These are phyloP conservation scores for Delitschia confertaspora DNA, from an alignment of 495 filamentous ascomycete species.

Conservation along the genomic window DNA sequence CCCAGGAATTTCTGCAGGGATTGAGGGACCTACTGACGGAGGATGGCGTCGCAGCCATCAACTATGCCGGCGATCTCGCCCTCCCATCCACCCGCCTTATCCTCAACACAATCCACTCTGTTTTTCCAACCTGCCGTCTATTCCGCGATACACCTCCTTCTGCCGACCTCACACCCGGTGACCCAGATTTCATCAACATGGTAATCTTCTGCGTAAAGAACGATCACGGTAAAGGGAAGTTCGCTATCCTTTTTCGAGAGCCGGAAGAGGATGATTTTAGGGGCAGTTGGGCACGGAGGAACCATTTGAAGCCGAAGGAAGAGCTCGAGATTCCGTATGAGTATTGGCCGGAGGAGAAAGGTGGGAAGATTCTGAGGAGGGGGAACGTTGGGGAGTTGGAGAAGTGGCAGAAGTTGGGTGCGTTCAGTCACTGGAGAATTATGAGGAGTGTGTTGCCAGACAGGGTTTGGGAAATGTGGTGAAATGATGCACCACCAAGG, in stretches of 20 bases:
- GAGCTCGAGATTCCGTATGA: constrained; percentile 56
- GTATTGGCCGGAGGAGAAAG: constrained; percentile 32
- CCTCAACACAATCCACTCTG: constrained; percentile 58
- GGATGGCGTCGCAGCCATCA: constrained; percentile 84
- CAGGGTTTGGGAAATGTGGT: constrained; percentile 85
- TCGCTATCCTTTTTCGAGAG: constrained; percentile 54
- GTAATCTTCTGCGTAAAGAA: constrained; percentile 64
- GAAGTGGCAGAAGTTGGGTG: constrained; percentile 62
- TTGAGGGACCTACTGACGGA: constrained; percentile 61
- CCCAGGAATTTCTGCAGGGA: constrained; percentile 64
- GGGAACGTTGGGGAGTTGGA: constrained; percentile 53
- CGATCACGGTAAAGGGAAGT: constrained; percentile 18
- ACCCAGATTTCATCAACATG: constrained; percentile 78
- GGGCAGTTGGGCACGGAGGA: constrained; percentile 56
- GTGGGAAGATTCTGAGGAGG: constrained; percentile 42
- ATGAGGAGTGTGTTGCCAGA: constrained; percentile 79
- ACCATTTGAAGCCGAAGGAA: constrained; percentile 61
- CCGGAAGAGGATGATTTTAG: constrained; percentile 60
- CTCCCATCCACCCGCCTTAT: constrained; percentile 53
- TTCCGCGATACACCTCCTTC: constrained; percentile 65
- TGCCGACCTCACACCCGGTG: constrained; percentile 24
- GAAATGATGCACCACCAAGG: constrained; percentile 28
- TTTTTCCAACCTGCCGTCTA: constrained; percentile 74
- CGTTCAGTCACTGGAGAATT: constrained; percentile 78
- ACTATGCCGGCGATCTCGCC: constrained; percentile 88